Conservation (phyloP, 2,329 filamentous ascomycete species). For the Colletotrichum sp. region DNA sequence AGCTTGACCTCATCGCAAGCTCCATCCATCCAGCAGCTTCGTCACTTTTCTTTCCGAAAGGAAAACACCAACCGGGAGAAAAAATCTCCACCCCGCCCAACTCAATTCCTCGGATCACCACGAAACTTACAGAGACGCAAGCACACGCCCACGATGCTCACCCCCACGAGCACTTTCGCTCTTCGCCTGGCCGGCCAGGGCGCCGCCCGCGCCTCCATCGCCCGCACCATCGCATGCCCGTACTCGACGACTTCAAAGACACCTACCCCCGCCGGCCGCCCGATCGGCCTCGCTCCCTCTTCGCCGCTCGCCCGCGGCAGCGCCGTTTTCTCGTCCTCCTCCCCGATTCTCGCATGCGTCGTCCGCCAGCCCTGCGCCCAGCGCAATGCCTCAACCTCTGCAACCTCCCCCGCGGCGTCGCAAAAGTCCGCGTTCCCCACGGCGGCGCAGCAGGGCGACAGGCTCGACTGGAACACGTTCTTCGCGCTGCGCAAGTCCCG, state of each 20-base stretch:
- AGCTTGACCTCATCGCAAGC: slow-evolving; percentile 22
- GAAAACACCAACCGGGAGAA: neutral
- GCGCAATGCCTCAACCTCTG: slow-evolving; percentile 16
- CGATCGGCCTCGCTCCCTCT: slow-evolving; percentile 17
- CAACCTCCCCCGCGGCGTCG: slow-evolving; percentile 13
- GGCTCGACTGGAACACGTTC: slow-evolving; percentile 90
- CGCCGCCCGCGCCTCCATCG: slow-evolving; percentile 17
- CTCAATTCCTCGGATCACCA: neutral
- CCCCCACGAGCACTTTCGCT: slow-evolving; percentile 34
- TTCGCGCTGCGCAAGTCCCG: slow-evolving; percentile 88
- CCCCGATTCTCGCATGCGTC: slow-evolving; percentile 26
- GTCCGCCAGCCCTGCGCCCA: slow-evolving; percentile 21
- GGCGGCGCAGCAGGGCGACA: slow-evolving; percentile 20
- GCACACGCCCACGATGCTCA: slow-evolving; percentile 28
- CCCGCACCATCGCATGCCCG: slow-evolving; percentile 26
- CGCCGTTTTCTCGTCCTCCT: slow-evolving; percentile 21
- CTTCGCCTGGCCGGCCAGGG: slow-evolving; percentile 32
- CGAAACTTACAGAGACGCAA: neutral
- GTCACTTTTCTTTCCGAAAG: neutral
- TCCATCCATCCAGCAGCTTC: slow-evolving; percentile 19
- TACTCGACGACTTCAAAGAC: slow-evolving; percentile 28
- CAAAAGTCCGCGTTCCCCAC: slow-evolving; percentile 20
- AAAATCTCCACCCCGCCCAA: neutral
- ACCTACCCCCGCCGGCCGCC: slow-evolving; percentile 1
- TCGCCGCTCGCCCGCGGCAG: slow-evolving; percentile 13